Conservation (phyloP, 345 rosid species). For the Arabis alpina region DNA sequence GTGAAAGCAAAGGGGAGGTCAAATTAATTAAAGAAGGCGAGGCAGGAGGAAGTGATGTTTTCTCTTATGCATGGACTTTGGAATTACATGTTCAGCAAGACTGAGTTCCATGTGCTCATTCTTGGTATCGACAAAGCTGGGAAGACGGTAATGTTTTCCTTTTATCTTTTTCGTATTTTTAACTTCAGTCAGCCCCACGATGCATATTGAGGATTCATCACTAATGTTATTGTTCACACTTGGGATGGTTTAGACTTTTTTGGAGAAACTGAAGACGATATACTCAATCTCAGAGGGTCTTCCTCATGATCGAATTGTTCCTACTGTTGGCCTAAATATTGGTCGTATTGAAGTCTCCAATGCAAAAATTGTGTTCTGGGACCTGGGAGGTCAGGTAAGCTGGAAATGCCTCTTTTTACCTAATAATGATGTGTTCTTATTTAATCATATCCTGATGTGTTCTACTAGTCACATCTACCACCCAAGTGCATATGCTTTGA, state of each 20-base stretch:
- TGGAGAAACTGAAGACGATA: conserved; percentile 89
- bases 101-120: conserved; percentile 92
- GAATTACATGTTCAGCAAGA: conserved; percentile 82
- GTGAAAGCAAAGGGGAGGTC: not conserved
- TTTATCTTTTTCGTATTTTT: not conserved
- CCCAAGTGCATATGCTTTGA: not conserved
- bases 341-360: conserved; percentile 84
- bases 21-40: conserved; percentile 15
- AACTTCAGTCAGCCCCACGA: not conserved
- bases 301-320: conserved; percentile 95
- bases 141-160: conserved; percentile 67
- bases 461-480: not conserved
- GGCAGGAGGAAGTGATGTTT: conserved; percentile 71
- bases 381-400: conserved; percentile 95
- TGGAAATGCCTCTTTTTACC: not conserved
- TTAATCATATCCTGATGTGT: not conserved
- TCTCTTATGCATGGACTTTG: conserved; percentile 94
- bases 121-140: conserved; percentile 99
- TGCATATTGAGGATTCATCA: not conserved
- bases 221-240: conserved; percentile 14
- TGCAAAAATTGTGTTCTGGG: conserved; percentile 95
- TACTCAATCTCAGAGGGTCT: conserved; percentile 87
- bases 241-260: conserved; percentile 62
- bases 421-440: not conserved
- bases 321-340: conserved; percentile 98